Conservation (phyloP, 345 rosid species). For the Eucalyptus pauciflora region DNA sequence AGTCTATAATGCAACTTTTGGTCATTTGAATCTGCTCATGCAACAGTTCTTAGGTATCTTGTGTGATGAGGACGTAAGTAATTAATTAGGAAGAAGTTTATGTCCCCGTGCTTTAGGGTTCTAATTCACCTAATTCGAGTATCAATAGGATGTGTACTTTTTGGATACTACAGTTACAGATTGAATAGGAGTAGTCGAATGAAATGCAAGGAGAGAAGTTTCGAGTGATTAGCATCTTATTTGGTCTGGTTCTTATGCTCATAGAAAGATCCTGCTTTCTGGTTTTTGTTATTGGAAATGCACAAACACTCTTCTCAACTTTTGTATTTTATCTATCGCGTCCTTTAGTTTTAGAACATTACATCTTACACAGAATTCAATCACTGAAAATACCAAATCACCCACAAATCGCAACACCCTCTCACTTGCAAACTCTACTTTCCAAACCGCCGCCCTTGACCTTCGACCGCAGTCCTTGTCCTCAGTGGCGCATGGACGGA, state of each 20-base stretch:
- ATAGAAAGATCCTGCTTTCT: not conserved
- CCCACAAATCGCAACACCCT: not conserved
- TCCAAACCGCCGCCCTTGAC: not conserved
- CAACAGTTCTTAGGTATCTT: not conserved
- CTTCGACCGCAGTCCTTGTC: not conserved
- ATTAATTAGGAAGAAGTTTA: not conserved
- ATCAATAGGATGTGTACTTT: not conserved
- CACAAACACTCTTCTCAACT: not conserved
- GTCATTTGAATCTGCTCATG: not conserved
- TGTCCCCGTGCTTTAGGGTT: accelerated
- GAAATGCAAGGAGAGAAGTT: not conserved
- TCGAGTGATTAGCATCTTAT: not conserved
- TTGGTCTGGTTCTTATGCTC: not conserved
- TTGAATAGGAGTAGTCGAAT: not conserved
- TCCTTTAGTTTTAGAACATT: not conserved
- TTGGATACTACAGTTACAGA: not conserved
- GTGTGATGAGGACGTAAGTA: not conserved
- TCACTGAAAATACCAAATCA: not conserved
- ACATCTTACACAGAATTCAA: not conserved
- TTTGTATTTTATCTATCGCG: not conserved
- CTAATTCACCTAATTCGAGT: not conserved
- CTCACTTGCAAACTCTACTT: not conserved
- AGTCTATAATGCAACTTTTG: not conserved
- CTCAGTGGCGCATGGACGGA: not conserved
- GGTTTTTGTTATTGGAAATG: not conserved